Evolutionary conservation across 1,139 yeast genomes (phyloP).

Genomic region (Candida tropicalis): DNA sequence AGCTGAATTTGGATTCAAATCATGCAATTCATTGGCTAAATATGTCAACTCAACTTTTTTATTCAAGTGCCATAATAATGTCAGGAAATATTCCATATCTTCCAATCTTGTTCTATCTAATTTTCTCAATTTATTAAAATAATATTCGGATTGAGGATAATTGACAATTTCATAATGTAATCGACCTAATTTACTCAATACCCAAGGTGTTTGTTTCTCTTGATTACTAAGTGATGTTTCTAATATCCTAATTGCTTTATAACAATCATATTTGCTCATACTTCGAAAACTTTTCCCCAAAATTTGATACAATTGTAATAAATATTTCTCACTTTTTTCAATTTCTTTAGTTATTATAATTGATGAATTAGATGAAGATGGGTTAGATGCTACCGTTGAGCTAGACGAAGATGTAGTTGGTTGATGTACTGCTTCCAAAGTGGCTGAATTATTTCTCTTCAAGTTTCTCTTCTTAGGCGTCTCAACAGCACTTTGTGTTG

Average conservation of each 20-base stretch:
- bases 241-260: conserved; percentile 73
- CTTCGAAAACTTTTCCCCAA: conserved; percentile 71
- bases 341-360: conserved; percentile 31
- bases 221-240: conserved; percentile 57
- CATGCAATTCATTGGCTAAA: conserved; percentile 80
- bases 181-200: conserved; percentile 75
- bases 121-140: conserved; percentile 62
- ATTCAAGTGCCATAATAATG: conserved; percentile 90
- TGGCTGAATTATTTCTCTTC: conserved; percentile 32
- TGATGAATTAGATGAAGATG: conserved; percentile 12
- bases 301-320: conserved; percentile 55
- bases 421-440: conserved; percentile 15
- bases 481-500: conserved; percentile 8
- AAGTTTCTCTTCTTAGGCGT: conserved; percentile 20
- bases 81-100: conserved; percentile 92
- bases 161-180: conserved; percentile 87
- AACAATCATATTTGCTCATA: conserved; percentile 72
- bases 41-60: conserved; percentile 79
- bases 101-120: conserved; percentile 78
- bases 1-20: conserved; percentile 64
- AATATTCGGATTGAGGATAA: conserved; percentile 72
- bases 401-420: conserved; percentile 5
- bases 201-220: conserved; percentile 84
- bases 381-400: conserved; percentile 8
- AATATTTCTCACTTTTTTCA: conserved; percentile 43